Evolutionary conservation across 2,329 filamentous ascomycete genomes (phyloP).

Genomic region (Phyllachora maydis): DNA sequence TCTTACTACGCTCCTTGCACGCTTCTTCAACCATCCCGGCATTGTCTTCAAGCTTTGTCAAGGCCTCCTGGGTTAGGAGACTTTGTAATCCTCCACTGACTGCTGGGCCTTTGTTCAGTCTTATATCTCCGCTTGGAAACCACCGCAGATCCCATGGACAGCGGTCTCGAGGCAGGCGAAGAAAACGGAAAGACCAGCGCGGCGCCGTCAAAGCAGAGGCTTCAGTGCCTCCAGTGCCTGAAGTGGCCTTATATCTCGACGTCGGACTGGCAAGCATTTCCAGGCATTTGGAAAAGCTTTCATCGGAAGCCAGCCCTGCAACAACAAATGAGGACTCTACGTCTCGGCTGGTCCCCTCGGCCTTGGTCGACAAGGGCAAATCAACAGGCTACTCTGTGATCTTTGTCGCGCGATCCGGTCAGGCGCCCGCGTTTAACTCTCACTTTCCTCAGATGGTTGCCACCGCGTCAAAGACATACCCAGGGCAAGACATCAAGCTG

Average conservation of each 20-base stretch:
- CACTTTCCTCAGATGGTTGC: constrained; percentile 31
- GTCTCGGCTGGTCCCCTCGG: too few relatives aligned
- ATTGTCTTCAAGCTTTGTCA: too few relatives aligned
- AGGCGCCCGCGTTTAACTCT: constrained; percentile 33
- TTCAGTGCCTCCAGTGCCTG: constrained; percentile 19
- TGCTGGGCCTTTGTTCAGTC: constrained; percentile 20
- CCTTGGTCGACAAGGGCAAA: background rate
- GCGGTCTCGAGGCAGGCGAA: constrained; percentile 41
- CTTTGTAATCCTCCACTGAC: too few relatives aligned
- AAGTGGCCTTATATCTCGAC: constrained; percentile 34
- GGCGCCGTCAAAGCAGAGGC: constrained; percentile 5
- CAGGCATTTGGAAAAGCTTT: constrained; percentile 28
- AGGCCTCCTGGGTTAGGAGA: too few relatives aligned
- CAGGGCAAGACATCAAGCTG: constrained; percentile 25
- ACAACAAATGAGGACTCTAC: too few relatives aligned
- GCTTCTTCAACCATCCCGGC: too few relatives aligned
- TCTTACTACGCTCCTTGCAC: constrained; percentile 1
- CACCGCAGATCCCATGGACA: constrained; percentile 31
- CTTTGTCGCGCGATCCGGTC: constrained; percentile 36
- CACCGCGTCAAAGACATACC: constrained; percentile 19
- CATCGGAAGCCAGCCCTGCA: too few relatives aligned
- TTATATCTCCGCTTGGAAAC: constrained; percentile 41
- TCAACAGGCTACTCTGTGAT: constrained; percentile 23
- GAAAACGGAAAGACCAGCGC: constrained; percentile 25
- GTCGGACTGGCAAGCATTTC: constrained; percentile 45